phyloP scores from a whole-genome alignment of 1,284 basidiomycete species.

The Athelia psychrophila region DNA sequence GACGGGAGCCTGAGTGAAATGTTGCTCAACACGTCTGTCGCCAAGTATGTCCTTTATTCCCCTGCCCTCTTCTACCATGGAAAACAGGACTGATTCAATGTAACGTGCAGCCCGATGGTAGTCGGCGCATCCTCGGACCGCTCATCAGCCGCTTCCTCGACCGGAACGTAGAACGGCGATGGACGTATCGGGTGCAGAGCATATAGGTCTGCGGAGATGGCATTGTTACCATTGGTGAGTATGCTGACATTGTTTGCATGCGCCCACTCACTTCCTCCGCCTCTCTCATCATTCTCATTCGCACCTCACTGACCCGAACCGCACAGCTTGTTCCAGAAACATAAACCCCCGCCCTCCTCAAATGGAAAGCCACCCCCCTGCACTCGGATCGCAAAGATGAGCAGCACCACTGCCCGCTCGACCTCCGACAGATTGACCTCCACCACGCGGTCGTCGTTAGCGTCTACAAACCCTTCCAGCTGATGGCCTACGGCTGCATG shows the following conservation, averaged over 20 bases:
- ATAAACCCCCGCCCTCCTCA: constrained; percentile 62
- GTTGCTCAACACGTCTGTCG: constrained; percentile 62
- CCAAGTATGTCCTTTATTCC: constrained; percentile 66
- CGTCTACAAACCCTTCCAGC: constrained; percentile 24
- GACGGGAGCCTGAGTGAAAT: constrained; percentile 80
- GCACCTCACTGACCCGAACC: no score
- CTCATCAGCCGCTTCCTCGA: constrained; percentile 48
- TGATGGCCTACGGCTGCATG: constrained; percentile 73
- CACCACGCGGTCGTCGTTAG: no score
- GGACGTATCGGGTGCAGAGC: constrained; percentile 71
- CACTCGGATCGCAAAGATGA: no score
- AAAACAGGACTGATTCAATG: no score
- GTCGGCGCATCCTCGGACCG: constrained; percentile 69
- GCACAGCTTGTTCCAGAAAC: constrained; percentile 78
- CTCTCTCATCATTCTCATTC: no score
- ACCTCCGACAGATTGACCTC: no score
- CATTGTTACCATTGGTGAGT: constrained; percentile 48
- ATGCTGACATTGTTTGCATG: no score
- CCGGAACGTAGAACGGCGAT: constrained; percentile 67
- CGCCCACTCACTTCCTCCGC: no score
- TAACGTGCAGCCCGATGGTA: constrained; percentile 64
- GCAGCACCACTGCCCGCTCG: no score
- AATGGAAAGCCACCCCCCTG: constrained; percentile 42
- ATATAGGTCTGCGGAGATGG: constrained; percentile 55
- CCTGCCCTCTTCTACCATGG: no score